phyloP scores from a whole-genome alignment of 208 protist genomes.

The Lotmaria passim region DNA sequence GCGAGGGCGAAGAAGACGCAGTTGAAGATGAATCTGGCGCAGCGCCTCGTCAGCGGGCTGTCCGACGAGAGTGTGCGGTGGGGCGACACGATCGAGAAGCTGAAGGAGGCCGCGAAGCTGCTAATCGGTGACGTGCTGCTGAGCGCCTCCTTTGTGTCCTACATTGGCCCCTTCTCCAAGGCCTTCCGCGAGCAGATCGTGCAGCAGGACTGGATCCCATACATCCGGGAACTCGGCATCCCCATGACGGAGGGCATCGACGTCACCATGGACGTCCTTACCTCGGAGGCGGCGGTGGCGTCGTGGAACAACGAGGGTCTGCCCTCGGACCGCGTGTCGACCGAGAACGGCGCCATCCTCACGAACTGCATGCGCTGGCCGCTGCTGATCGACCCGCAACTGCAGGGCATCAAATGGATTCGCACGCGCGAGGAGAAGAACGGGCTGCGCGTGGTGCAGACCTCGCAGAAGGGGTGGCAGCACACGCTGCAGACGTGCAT shows the following conservation, averaged over 20 bases:
- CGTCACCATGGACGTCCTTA: conserved; percentile 93
- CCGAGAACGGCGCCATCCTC: conserved; percentile 98
- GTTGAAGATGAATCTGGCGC: conserved; percentile 93
- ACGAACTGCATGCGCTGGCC: conserved; percentile 97
- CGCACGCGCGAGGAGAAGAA: conserved; percentile 95
- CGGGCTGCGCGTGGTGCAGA: conserved; percentile 93
- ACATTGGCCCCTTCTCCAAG: conserved; percentile 98
- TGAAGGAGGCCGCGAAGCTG: conserved; percentile 88
- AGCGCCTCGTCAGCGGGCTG: conserved; percentile 96
- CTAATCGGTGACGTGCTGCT: conserved; percentile 98
- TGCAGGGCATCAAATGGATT: conserved; percentile 98
- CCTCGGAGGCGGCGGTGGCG: conserved; percentile 92
- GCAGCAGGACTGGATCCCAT: conserved; percentile 93
- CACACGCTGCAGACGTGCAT: conserved; percentile 92
- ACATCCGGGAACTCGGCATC: conserved; percentile 90
- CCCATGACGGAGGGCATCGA: conserved; percentile 95
- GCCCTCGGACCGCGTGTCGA: conserved; percentile 96
- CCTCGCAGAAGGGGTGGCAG: conserved; percentile 91
- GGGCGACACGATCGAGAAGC: conserved; percentile 92
- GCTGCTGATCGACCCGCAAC: conserved; percentile 98
- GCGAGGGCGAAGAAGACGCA: conserved; percentile 94
- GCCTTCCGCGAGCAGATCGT: conserved; percentile 94
- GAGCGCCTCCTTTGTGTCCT: conserved; percentile 97
- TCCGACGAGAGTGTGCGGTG: conserved; percentile 97
- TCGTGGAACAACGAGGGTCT: conserved; percentile 98